Percentiles rank a stretch among this genome's conserved stretches.
phyloP scores from a whole-genome alignment of 257 asterid species.

The Buddleja alternifolia region DNA sequence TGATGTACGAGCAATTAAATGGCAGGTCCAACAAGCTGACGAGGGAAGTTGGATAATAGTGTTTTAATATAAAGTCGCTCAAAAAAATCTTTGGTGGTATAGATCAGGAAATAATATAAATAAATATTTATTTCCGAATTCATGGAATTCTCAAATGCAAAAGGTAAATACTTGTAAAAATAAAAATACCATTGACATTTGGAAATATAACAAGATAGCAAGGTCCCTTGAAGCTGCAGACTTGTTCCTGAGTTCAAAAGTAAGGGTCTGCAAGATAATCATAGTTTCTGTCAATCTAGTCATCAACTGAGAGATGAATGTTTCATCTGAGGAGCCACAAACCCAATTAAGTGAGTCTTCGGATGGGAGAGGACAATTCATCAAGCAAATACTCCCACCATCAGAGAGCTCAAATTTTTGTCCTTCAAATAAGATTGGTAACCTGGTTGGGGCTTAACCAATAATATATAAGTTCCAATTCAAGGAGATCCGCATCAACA shows the following conservation, averaged over 20 bases:
- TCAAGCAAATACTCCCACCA: conserved; percentile 87
- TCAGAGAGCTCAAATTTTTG: conserved; percentile 68
- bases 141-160: too few relatives aligned
- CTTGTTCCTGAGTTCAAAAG: conserved; percentile 86
- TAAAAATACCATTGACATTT: conserved; percentile 76
- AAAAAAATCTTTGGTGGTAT: background rate
- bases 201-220: conserved; percentile 97
- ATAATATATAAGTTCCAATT: conserved; percentile 85
- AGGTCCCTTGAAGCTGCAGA: conserved; percentile 99
- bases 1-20: conserved; percentile 91
- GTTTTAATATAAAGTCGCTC: background rate
- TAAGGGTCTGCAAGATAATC: conserved; percentile 95
- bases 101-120: background rate
- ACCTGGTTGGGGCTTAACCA: conserved; percentile 98
- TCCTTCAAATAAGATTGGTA: conserved; percentile 78
- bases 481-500: conserved; percentile 72
- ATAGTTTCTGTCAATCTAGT: conserved; percentile 92
- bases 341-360: conserved; percentile 96
- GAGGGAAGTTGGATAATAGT: conserved; percentile 2
- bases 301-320: conserved; percentile 66
- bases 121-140: background rate
- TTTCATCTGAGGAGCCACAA: conserved; percentile 96
- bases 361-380: conserved; percentile 97
- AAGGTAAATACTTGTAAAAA: background rate
- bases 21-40: conserved; percentile 96